Evolutionary conservation across 1,139 yeast genomes (phyloP).

Genomic region (Kodamaea plutei): DNA sequence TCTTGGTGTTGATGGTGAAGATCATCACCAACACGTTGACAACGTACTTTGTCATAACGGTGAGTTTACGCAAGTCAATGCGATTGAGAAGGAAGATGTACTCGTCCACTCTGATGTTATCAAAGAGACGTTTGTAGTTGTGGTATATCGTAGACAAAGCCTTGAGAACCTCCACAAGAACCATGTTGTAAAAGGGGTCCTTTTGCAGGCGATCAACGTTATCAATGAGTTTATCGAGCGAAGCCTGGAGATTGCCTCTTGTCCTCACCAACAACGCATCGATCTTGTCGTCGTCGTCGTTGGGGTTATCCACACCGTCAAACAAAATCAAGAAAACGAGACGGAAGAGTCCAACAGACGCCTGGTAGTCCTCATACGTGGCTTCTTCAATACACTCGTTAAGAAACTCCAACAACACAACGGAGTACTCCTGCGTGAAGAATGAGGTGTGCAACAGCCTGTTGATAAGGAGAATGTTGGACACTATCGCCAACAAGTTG

Average conservation of each 20-base stretch:
- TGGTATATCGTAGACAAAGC: slow-evolving; percentile 25
- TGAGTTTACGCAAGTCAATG: slow-evolving; percentile 7
- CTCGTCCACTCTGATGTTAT: slow-evolving; percentile 4
- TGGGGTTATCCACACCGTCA: slow-evolving; percentile 15
- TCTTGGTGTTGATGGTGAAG: slow-evolving; percentile 10
- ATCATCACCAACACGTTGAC: slow-evolving; percentile 17
- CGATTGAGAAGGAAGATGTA: slow-evolving; percentile 6
- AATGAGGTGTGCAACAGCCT: slow-evolving; percentile 18
- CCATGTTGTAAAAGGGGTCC: slow-evolving; percentile 12
- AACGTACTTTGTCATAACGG: slow-evolving; percentile 15
- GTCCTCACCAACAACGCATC: slow-evolving; percentile 7
- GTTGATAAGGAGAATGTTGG: slow-evolving; percentile 28
- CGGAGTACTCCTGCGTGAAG: slow-evolving; percentile 21
- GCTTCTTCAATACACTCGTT: slow-evolving; percentile 10
- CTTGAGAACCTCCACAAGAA: slow-evolving; percentile 25
- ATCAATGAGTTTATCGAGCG: slow-evolving; percentile 14
- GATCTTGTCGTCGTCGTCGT: background rate
- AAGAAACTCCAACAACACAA: slow-evolving; percentile 14
- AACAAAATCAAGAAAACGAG: slow-evolving; percentile 24
- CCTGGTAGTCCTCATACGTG: slow-evolving; percentile 11
- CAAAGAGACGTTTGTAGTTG: slow-evolving; percentile 14
- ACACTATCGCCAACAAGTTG: slow-evolving; percentile 21
- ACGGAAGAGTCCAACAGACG: slow-evolving; percentile 24
- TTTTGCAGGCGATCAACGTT: slow-evolving; percentile 7
- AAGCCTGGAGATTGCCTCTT: slow-evolving; percentile 12